phyloP scores from a whole-genome alignment of 2,329 filamentous ascomycete species.

The Onygenales sp. region DNA sequence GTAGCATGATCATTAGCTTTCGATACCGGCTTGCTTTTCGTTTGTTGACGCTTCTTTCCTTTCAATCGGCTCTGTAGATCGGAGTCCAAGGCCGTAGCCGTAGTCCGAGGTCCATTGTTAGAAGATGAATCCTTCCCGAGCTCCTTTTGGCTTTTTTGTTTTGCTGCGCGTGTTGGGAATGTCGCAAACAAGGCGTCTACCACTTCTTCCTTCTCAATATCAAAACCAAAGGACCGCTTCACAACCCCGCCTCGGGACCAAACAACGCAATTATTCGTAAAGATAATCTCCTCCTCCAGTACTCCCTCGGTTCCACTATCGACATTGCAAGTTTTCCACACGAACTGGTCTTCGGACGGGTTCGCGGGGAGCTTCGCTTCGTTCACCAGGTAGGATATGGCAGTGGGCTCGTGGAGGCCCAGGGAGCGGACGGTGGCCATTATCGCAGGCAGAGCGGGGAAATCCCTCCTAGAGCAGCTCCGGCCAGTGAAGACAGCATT shows the following conservation, averaged over 20 bases:
- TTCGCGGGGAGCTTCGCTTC: slow-evolving; percentile 67
- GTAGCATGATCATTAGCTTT: slow-evolving; percentile 4
- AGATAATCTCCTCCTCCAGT: slow-evolving; percentile 69
- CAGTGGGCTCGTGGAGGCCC: slow-evolving; percentile 80
- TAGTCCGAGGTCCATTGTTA: not conserved
- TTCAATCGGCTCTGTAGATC: not conserved
- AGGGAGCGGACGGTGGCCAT: slow-evolving; percentile 92
- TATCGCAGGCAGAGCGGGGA: slow-evolving; percentile 18
- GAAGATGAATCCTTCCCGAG: not conserved
- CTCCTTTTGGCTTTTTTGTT: slow-evolving; percentile 11
- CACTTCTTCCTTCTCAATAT: slow-evolving; percentile 76
- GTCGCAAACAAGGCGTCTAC: slow-evolving; percentile 77
- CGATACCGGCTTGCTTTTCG: slow-evolving; percentile 7
- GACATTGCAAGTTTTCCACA: slow-evolving; percentile 59
- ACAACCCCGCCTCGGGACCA: slow-evolving; percentile 85
- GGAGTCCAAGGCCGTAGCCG: not conserved
- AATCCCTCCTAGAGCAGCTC: slow-evolving; percentile 13
- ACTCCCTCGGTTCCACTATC: slow-evolving; percentile 33
- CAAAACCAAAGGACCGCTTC: slow-evolving; percentile 76
- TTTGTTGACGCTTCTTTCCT: slow-evolving; percentile 9
- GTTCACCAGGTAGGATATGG: slow-evolving; percentile 70
- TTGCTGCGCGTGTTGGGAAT: slow-evolving; percentile 51
- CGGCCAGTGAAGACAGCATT: slow-evolving; percentile 16
- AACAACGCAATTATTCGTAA: slow-evolving; percentile 65
- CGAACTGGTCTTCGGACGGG: slow-evolving; percentile 54